These are phyloP conservation scores for Pezizomycotina sp. DNA, from an alignment of 2,329 filamentous ascomycete species.

Conservation along the genomic window DNA sequence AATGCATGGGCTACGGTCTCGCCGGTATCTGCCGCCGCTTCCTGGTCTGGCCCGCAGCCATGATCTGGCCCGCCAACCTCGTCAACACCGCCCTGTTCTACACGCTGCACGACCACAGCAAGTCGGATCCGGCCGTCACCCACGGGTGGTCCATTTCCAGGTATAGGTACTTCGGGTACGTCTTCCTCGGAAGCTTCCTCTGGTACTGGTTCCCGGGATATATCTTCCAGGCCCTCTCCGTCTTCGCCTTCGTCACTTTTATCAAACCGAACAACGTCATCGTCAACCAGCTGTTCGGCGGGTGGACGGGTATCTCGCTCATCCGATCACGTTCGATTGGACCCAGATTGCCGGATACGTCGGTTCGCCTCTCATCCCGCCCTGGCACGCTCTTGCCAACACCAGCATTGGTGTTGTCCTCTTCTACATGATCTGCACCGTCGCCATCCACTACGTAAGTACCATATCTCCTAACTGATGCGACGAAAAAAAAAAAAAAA, in stretches of 20 bases:
- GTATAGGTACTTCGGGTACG: conserved; percentile 46
- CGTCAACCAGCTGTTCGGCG: conserved; percentile 59
- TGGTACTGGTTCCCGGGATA: conserved; percentile 57
- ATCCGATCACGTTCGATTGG: conserved; percentile 66
- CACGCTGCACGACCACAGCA: conserved; percentile 51
- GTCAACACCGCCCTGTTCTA: conserved; percentile 52
- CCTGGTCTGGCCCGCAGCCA: conserved; percentile 19
- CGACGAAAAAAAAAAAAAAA: no score
- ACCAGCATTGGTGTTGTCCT: conserved; percentile 49
- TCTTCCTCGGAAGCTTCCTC: conserved; percentile 41
- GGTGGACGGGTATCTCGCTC: conserved; percentile 48
- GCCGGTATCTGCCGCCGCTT: conserved; percentile 30
- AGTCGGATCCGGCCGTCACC: conserved; percentile 38
- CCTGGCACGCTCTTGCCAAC: conserved; percentile 60
- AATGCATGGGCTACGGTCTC: conserved; percentile 41
- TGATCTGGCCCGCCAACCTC: conserved; percentile 40
- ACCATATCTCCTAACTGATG: no score
- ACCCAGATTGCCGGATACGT: conserved; percentile 53
- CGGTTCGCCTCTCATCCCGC: conserved; percentile 50
- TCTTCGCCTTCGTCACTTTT: conserved; percentile 58
- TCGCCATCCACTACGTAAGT: conserved; percentile 49
- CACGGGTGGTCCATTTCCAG: conserved; percentile 48
- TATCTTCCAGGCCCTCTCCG: conserved; percentile 50
- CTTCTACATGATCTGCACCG: conserved; percentile 46
- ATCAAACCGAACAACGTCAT: conserved; percentile 50